These are phyloP conservation scores for Solanum chacoense DNA, from an alignment of 305 asterid genomes.

Conservation along the genomic window DNA sequence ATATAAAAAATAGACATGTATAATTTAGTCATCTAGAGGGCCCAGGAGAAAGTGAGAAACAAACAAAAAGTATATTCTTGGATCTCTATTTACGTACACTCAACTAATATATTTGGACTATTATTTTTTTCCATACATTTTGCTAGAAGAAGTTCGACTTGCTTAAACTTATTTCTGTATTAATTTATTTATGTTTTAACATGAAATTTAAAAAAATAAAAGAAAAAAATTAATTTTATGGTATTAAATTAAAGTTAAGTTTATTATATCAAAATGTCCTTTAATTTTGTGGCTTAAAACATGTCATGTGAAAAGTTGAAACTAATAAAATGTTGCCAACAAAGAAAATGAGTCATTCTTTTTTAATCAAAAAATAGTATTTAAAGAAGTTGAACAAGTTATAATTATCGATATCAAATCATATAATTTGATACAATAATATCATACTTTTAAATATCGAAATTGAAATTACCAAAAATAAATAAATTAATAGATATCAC, in stretches of 20 bases:
- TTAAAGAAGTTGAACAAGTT: background rate
- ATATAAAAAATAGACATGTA: background rate
- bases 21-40: background rate
- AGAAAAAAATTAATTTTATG: rapidly evolving
- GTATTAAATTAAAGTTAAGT: too few species aligned
- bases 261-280: too few species aligned
- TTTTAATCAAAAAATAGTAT: rapidly evolving
- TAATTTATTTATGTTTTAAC: background rate
- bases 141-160: background rate
- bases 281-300: too few species aligned
- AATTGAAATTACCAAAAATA: background rate
- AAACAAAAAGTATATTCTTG: background rate
- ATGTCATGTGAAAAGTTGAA: background rate
- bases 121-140: background rate
- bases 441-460: background rate
- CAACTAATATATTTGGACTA: background rate
- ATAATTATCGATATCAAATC: background rate
- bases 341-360: too few species aligned
- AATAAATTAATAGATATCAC: background rate
- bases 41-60: background rate
- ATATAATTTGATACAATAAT: background rate
- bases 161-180: background rate
- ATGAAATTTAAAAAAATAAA: too few species aligned
- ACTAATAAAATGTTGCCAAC: too few species aligned
- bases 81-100: background rate